Base-by-base conservation (phyloP, 805 yeast genomes). In the Monosporozyma aerobia region DNA sequence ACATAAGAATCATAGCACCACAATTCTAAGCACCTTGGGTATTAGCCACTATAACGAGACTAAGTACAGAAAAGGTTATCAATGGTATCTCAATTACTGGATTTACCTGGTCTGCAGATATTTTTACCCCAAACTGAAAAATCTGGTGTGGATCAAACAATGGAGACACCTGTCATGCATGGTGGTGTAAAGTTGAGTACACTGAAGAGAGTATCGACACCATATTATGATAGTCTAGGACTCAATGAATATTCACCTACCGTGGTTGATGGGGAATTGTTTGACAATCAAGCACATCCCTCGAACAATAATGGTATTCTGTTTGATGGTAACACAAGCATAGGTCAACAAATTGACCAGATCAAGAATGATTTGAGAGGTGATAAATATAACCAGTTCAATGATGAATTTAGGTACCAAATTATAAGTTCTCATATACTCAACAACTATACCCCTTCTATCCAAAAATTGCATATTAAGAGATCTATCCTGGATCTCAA, bases 331-430 rank as follows among this genome's bases (percentile, higher is more conserved):
- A 45, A 22, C 19, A 22, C 10, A 8, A 44, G 22, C 22, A 14
- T 30, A 48, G 64, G 27, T 58, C 57, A 50, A 45, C 50, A 25
- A 49, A 54, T 37, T 5, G 48, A 3, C 59, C 62, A 13, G 55
- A 40, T 41, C 49, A 37, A 9, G 14, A 43, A 23, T 11, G 16
- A 43, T 43, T 5, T 43, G 13, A 9, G 23, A 11, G 7, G 14
- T 3, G 14, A 43, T 23, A n/a, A 33, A 4, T 44, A 56, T 32
- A 54, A 54, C 29, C 56, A 55, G 33, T 80, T 79, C 57, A 56
- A 70, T 29, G 84, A 80, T 53, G 78, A 78, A 56, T 77, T 79
- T 56, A 72, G 78, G 47, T 80, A 79, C 59, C 62, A 70, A 3
- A 61, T 80, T 2, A 72, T 79, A 5, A 73, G 81, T 3, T 76